Evolutionary conservation across 139 green algal species (phyloP).

Genomic region (Chlorella sp.): DNA sequence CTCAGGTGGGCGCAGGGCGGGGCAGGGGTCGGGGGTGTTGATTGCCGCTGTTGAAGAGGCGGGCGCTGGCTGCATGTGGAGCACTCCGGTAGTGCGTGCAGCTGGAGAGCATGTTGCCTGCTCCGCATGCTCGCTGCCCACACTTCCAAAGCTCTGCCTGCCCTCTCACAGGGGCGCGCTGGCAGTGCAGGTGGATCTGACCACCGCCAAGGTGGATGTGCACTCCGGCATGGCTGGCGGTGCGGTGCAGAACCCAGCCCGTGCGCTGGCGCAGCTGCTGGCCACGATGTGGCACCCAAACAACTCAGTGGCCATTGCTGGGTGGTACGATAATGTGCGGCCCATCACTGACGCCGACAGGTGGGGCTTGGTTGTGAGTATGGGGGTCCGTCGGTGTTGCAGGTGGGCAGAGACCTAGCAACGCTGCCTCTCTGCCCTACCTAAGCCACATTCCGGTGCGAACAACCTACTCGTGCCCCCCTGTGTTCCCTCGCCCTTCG

Average conservation of each 20-base stretch:
- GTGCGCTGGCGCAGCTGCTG: slow-evolving; percentile 69
- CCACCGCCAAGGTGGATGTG: slow-evolving; percentile 64
- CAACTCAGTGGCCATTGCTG: slow-evolving; percentile 54
- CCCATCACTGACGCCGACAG: slow-evolving; percentile 55
- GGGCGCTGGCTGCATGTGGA: no score
- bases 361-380: not conserved
- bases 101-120: no score
- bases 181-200: slow-evolving; percentile 60
- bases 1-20: not conserved
- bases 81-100: no score
- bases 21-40: not conserved
- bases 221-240: slow-evolving; percentile 76
- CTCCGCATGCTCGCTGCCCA: no score
- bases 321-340: slow-evolving; percentile 76
- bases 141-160: no score
- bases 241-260: slow-evolving; percentile 66
- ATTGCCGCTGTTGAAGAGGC: no score
- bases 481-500: not conserved
- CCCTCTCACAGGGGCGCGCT: slow-evolving; percentile 46
- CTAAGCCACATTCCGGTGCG: no score
- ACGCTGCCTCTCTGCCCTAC: no score
- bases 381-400: no score
- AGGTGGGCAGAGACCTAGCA: no score
- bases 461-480: no score
- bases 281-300: slow-evolving; percentile 55